A percentile compares a stretch with the other conserved stretches of the same genome.
These are phyloP conservation scores for Ajuga chamaepitys DNA, from an alignment of 257 asterid genomes.

Conservation along the genomic window DNA sequence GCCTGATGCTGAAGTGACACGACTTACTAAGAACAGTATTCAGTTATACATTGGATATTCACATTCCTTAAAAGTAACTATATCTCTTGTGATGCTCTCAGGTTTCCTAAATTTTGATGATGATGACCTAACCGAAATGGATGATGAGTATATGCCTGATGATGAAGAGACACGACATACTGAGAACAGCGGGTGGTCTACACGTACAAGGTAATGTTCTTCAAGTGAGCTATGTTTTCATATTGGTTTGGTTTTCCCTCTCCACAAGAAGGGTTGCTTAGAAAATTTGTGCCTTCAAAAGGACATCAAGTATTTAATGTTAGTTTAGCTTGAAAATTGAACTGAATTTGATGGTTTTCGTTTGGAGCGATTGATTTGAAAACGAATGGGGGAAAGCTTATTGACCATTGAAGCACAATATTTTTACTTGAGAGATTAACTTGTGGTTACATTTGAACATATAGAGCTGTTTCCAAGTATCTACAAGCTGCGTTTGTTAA, in stretches of 20 bases:
- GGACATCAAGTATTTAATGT: not conserved
- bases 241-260: not conserved
- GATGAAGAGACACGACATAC: conserved; percentile 38
- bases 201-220: conserved; percentile 69
- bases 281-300: not conserved
- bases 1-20: no score
- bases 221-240: not conserved
- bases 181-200: conserved; percentile 85
- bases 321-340: not conserved
- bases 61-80: not conserved
- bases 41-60: no score
- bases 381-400: not conserved
- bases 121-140: conserved; percentile 60
- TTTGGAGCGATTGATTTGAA: not conserved
- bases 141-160: conserved; percentile 52
- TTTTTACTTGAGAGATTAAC: not conserved
- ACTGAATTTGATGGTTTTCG: not conserved
- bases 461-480: conserved; percentile 80
- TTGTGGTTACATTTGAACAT: conserved; percentile 5
- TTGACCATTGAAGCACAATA: not conserved
- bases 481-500: conserved; percentile 50
- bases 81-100: conserved; percentile 26
- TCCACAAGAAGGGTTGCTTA: not conserved
- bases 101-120: conserved; percentile 73
- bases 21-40: no score